Evolutionary conservation across 2,329 filamentous ascomycete species (phyloP), one percentile per base, ranked within the genome.

Genomic region (Cladosporium oxysporum): DNA sequence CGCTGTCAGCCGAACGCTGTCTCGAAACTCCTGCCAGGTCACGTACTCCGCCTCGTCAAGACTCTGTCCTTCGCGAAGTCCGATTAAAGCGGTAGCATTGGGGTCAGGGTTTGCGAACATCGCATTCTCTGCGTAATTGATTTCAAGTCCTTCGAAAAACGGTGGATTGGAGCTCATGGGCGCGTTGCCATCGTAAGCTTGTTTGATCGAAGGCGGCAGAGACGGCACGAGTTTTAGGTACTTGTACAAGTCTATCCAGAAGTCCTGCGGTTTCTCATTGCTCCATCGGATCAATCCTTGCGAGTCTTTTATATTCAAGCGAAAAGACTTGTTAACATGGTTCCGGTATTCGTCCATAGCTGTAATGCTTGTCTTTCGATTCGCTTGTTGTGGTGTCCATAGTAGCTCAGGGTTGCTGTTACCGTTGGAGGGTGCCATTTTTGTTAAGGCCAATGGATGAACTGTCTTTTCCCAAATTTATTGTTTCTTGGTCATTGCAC

Each of bases 41-140:
- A 81, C 69, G 28, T 74, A 62, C 57, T 79, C 76, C 1, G 75
- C 77, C 33, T 76, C 70, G 21, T 67, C 69, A 7, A 80, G 69
- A 18, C 74, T 69, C 35, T 77, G 75, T 21, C 75, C 76, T 66
- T 81, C 80, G 10, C 78, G 73, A 21, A 81, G 64, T 3, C 79
- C 80, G 35, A 81, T 75, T 33, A 82, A 69, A 2, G 80, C 80
- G 7, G 75, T 71, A 16, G 73, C 75, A 57, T 76, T 52, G 3
- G 75, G 74, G 52, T 79, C 71, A 14, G 74, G 73, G 23, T 77
- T 79, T 3, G 74, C 72, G 44, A 75, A 74, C 5, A 82, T 67
- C 14, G 79, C 76, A 69, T 80, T 81, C 68, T 80, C 79, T 2
- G 79, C 75, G 60, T 79, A 80, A 64, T 81, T 81, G 62, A 81